Evolutionary conservation across 495 filamentous ascomycete genomes (phyloP).

Genomic region (Neurospora sp.): DNA sequence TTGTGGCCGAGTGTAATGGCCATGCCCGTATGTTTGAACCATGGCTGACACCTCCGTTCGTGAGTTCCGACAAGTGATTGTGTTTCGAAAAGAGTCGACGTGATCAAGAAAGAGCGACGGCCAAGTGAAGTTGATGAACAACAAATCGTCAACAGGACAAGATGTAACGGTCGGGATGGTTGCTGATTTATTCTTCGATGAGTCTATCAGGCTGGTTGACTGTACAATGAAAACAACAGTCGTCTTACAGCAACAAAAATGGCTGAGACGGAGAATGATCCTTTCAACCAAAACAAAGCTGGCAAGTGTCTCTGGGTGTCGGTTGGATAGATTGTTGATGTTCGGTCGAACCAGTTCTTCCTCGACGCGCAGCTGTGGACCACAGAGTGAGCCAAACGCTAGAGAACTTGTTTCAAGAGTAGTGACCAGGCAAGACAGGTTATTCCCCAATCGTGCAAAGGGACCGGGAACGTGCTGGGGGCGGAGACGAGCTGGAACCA

Average conservation of each 20-base stretch:
- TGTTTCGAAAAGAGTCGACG: neutral
- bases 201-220: neutral
- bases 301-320: neutral
- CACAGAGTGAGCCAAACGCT: neutral
- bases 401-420: neutral
- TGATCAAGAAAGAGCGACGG: neutral
- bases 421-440: neutral
- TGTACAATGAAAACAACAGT: neutral
- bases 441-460: neutral
- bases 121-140: neutral
- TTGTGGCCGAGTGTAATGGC: slow-evolving; percentile 8
- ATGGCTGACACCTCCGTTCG: neutral
- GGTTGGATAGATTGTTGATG: neutral
- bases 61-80: neutral
- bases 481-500: slow-evolving; percentile 8
- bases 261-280: neutral
- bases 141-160: neutral
- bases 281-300: neutral
- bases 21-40: slow-evolving; percentile 3
- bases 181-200: neutral
- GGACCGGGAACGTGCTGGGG: slow-evolving; percentile 11
- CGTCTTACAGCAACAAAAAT: neutral
- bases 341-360: neutral
- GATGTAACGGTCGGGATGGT: neutral
- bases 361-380: neutral